Evolutionary conservation across 192 early-diverging fungal genomes (phyloP), one percentile per base, ranked within the genome.

Genomic region (Rhizoclosmatium sp.): DNA sequence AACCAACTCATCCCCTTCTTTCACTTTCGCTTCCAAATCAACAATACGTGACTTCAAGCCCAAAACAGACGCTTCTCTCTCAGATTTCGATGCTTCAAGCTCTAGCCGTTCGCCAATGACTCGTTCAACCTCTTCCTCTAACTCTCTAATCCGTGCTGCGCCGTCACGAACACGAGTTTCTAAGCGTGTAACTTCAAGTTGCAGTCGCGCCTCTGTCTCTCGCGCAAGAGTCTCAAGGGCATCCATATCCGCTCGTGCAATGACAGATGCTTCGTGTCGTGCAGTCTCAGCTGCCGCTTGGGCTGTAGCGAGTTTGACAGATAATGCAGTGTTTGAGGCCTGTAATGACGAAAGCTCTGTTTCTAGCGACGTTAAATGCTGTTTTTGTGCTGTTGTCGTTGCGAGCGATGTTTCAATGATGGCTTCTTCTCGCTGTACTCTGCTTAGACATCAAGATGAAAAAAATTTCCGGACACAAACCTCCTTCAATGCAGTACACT

Each of bases 361-460:
- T 78, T 78, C 76, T 5, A 78, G 58, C 3, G 47, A 46, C 12
- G 3, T 65, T 23, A 78, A 46, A 49, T 78, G 76, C 46, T 7
- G 7, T 71, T 45, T 39, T 45, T 75, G 72, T 40, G 72, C 72
- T 5, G 10, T 44, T 23, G 72, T 62, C 39, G 72, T 64, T 3
- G 72, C 69, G 12, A 62, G 47, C 45, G 65, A 16, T 14, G 19
- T 68, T 70, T 9, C 9, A 47, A 68, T 46, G 10, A 69, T 47
- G 41, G 21, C 47, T 54, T 71, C 54, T 45, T 79, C 70, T 2
- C 42, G 41, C 76, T 69, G 41, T 2, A 23, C 7, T 5, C n/a
- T 73, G 39, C n/a, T n/a, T 16, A 42, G 21, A 12, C 21, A 64
- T 10, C 39, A 70, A 46, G 7, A 40, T 44, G 7, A 46, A 76